Conservation (phyloP, 2,329 filamentous ascomycete genomes). For the Colletotrichum viniferum region DNA sequence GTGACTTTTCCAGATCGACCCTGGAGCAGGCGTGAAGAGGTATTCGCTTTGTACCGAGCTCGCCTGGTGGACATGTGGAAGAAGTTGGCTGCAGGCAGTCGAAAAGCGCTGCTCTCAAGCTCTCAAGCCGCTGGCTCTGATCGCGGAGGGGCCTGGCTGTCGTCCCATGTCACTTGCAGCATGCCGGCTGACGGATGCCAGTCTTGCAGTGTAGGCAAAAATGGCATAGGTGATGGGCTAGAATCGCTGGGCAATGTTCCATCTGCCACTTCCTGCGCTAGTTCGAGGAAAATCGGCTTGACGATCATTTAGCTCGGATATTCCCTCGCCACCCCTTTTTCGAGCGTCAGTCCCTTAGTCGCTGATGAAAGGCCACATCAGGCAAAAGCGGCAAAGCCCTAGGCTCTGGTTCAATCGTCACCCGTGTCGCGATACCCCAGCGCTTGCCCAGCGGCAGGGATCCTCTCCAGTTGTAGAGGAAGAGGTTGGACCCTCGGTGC, state of each 20-base stretch:
- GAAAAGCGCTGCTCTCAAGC: background rate
- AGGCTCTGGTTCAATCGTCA: background rate
- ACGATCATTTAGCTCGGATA: slow-evolving; percentile 13
- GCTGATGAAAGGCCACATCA: background rate
- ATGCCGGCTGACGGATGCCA: slow-evolving; percentile 14
- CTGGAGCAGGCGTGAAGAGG: background rate
- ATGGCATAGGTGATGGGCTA: slow-evolving; percentile 1
- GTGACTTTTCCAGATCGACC: background rate
- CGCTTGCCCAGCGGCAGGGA: background rate
- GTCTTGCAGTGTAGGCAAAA: background rate
- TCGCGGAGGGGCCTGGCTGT: slow-evolving; percentile 2
- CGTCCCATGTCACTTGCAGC: slow-evolving; percentile 20
- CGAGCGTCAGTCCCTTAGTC: background rate
- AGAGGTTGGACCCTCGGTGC: slow-evolving; percentile 17
- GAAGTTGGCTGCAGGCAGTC: background rate
- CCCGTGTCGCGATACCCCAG: slow-evolving; percentile 1
- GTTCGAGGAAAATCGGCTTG: slow-evolving; percentile 8
- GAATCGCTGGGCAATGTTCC: slow-evolving; percentile 8
- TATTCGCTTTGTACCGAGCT: background rate
- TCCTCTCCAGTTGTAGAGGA: slow-evolving; percentile 1
- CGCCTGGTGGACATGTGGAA: background rate
- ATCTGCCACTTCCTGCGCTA: slow-evolving; percentile 11
- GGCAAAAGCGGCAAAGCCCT: slow-evolving; percentile 20
- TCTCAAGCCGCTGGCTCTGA: background rate
- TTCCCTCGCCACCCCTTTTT: slow-evolving; percentile 18